Evolutionary conservation across 805 yeast species (phyloP), one percentile per base, ranked within the genome.

Genomic region (Cyberlindnera saturnus): DNA sequence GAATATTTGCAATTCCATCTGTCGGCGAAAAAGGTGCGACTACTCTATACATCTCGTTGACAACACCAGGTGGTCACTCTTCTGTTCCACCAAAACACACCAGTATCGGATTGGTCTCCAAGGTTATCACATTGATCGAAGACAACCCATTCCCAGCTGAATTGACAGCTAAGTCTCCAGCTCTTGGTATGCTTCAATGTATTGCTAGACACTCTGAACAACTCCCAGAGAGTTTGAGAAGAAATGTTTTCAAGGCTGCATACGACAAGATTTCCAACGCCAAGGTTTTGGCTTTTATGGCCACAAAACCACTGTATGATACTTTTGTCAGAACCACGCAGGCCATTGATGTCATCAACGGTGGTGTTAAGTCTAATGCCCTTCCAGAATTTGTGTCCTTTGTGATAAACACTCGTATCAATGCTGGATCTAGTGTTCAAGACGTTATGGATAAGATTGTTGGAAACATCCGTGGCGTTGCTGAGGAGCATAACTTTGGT

Each of bases 351-450:
- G 45, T 55, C 19, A 69, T 86, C 46, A 56, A 63, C 11, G 93
- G 93, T 26, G 95, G 95, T 36, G 73, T 79, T 45, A 86, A 86
- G 62, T 71, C 81, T 20, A 86, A 86, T 56, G 89, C 93, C 1
- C 64, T 86, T 38, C 95, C 95, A 3, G 91, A 85, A 57, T 44
- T 38, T 31, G 51, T 52, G 6, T 61, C 68, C 20, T 76, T 76
- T 3, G 60, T 63, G 28, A 66, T 79, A 34, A 84, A 86, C 62
- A 83, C 82, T 55, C 70, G 95, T 56, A 69, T 85, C 43, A 73
- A 77, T 16, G 64, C 79, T 36, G 87, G 79, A 48, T 71, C 80
- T 14, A 63, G 71, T 18, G 67, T 74, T 1, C 44, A 52, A 20
- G 61, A 66, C 34, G 55, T 59, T 2, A 16, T 73, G 71, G 55